These are phyloP conservation scores for Antarctomyces pellizariae DNA, from an alignment of 495 filamentous ascomycete species.

Conservation along the genomic window DNA sequence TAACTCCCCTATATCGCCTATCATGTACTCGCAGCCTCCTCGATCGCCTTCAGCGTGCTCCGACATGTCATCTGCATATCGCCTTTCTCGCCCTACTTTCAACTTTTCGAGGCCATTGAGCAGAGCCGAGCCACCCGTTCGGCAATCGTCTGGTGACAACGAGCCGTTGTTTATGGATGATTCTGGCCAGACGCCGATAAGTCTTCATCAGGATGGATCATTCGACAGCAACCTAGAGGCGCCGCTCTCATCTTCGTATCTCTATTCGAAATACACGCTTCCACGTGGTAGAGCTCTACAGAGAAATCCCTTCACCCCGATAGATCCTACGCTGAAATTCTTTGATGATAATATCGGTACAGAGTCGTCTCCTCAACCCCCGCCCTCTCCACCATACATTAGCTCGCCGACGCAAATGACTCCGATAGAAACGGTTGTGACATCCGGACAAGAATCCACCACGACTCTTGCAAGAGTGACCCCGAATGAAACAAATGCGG, in stretches of 20 bases:
- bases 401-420: too few relatives aligned
- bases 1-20: conserved; percentile 38
- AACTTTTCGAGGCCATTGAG: conserved; percentile 89
- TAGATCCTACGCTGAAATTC: conserved; percentile 29
- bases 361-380: conserved; percentile 7
- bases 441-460: conserved; percentile 7
- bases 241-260: conserved; percentile 44
- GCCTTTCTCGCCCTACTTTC: conserved; percentile 47
- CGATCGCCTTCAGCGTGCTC: conserved; percentile 70
- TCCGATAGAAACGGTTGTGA: conserved; percentile 4
- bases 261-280: conserved; percentile 60
- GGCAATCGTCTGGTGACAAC: conserved; percentile 36
- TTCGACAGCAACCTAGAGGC: conserved; percentile 18
- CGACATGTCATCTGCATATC: conserved; percentile 35
- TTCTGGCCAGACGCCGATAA: conserved; percentile 35
- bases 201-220: conserved; percentile 36
- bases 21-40: conserved; percentile 22
- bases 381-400: conserved; percentile 6
- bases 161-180: conserved; percentile 39
- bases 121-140: conserved; percentile 36
- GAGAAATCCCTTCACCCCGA: conserved; percentile 40
- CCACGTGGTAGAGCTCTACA: conserved; percentile 61
- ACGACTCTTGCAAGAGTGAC: conserved; percentile 3
- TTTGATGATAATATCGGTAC: too few relatives aligned
- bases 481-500: too few relatives aligned